Percentiles rank a stretch among this genome's conserved stretches.
phyloP scores from a whole-genome alignment of 768 basidiomycete species.

The Tricholoma bakamatsutake region DNA sequence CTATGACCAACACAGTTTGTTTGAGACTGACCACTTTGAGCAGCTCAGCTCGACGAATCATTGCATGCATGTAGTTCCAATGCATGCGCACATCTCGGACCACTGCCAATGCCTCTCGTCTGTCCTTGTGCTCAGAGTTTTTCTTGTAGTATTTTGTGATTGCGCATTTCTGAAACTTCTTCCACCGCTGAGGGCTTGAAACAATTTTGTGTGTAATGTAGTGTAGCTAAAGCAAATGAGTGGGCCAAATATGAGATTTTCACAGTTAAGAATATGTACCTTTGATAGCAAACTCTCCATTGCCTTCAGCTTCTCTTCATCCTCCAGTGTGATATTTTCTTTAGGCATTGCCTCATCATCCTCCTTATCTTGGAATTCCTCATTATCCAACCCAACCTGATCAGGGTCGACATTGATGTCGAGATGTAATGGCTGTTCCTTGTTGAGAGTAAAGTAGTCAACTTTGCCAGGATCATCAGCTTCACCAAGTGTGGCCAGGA shows the following conservation, averaged over 20 bases:
- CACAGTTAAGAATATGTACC: background rate
- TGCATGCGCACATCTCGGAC: background rate
- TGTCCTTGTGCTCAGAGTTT: background rate
- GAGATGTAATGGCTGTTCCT: too few species aligned
- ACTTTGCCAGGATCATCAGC: constrained; percentile 1
- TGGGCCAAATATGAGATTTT: background rate
- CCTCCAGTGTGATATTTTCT: constrained; percentile 1
- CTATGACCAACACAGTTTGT: background rate
- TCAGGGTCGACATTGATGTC: constrained; percentile 19
- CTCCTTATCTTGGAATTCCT: background rate
- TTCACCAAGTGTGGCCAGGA: background rate
- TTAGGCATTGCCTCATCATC: background rate
- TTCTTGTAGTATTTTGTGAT: background rate
- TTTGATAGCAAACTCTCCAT: background rate
- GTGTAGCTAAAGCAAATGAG: background rate
- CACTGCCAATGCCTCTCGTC: background rate
- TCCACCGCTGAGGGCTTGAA: background rate
- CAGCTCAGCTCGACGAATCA: constrained; percentile 1
- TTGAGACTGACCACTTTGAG: constrained; percentile 17
- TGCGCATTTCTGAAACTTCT: background rate
- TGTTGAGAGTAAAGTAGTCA: background rate
- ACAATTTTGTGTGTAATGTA: background rate
- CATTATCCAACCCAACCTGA: constrained; percentile 7
- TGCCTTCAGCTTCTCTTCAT: background rate
- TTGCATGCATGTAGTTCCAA: background rate